Conservation (phyloP, 106 monocot genomes). For the Hemerocallis citrina region DNA sequence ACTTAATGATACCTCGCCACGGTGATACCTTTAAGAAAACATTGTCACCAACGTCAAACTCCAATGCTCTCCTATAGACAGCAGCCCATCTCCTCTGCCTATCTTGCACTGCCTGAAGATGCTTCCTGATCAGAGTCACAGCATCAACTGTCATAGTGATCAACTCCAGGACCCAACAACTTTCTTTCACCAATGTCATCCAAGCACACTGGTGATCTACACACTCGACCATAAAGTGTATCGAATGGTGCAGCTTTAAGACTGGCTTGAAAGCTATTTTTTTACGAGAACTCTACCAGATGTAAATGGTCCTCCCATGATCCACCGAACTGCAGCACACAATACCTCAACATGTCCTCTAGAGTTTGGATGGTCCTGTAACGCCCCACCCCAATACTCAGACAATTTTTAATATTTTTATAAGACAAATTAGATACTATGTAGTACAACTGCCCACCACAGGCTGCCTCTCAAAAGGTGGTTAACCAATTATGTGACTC, state of each 20-base stretch:
- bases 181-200: background rate
- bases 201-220: background rate
- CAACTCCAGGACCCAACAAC: background rate
- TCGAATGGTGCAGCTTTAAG: background rate
- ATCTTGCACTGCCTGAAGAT: background rate
- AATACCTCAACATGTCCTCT: background rate
- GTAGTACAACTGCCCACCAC: too few relatives aligned
- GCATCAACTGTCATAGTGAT: background rate
- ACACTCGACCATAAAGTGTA: background rate
- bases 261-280: background rate
- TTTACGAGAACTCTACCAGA: background rate
- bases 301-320: background rate
- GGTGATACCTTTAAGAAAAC: background rate
- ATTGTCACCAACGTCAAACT: background rate
- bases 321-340: background rate
- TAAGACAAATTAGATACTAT: too few relatives aligned
- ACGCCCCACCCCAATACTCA: too few relatives aligned
- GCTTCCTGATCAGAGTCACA: background rate
- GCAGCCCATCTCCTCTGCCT: background rate
- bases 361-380: background rate
- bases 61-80: background rate
- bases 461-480: too few relatives aligned
- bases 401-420: too few relatives aligned
- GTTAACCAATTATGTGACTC: too few relatives aligned
- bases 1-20: too few relatives aligned